Conservation (phyloP, 805 yeast species). For the Pichia membranifaciens region DNA sequence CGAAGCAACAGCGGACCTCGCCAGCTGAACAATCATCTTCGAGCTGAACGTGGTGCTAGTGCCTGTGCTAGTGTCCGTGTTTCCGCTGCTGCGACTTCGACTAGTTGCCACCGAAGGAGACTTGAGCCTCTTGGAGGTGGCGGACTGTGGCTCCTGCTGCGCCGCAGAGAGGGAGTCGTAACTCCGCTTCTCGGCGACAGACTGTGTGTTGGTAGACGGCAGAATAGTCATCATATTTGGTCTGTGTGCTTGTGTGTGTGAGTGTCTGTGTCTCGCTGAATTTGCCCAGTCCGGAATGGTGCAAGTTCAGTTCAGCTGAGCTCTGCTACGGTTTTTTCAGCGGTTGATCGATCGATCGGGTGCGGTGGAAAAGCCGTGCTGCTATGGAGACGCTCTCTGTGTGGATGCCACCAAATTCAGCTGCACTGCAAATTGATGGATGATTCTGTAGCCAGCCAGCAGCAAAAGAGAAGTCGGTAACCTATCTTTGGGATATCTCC, state of each 20-base stretch:
- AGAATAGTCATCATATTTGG: slow-evolving; percentile 8
- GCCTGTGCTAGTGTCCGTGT: not conserved
- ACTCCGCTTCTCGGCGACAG: slow-evolving; percentile 2
- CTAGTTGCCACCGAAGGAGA: not conserved
- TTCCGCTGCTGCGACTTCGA: not conserved
- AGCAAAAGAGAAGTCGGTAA: no score
- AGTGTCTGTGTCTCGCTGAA: no score
- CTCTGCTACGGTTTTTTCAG: no score
- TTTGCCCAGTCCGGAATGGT: no score
- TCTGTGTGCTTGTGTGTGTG: not conserved
- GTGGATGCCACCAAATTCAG: no score
- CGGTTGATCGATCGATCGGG: no score
- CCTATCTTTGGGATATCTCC: no score
- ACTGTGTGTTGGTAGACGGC: not conserved
- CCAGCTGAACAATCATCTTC: slow-evolving; percentile 30
- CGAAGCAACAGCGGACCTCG: slow-evolving; percentile 63
- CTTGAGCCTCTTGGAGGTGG: not conserved
- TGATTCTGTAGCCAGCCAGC: no score
- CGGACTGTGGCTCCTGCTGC: not conserved
- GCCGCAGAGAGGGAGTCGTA: not conserved
- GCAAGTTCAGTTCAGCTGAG: no score
- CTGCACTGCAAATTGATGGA: no score
- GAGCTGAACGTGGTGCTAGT: slow-evolving; percentile 4
- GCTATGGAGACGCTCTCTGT: no score
- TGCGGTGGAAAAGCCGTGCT: no score